phyloP scores from a whole-genome alignment of 1,284 basidiomycete species.

The Pseudozyma sp. region DNA sequence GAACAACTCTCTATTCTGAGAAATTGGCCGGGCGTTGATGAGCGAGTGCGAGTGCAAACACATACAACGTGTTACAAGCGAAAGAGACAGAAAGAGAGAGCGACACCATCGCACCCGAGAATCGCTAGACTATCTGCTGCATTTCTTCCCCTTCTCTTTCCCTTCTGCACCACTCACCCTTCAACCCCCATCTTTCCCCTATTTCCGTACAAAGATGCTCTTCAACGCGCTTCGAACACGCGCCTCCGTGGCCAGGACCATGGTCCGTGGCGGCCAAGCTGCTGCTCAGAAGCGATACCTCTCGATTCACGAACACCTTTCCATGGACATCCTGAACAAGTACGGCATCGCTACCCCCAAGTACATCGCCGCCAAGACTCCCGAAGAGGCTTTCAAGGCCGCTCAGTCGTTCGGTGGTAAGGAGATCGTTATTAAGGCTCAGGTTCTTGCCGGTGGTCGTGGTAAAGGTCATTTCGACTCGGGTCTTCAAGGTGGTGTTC shows the following conservation, averaged over 20 bases:
- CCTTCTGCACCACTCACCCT: slow-evolving; percentile 2
- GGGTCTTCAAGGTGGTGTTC: slow-evolving; percentile 97
- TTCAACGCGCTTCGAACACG: slow-evolving; percentile 60
- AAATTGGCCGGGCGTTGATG: too few species aligned
- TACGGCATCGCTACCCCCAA: slow-evolving; percentile 97
- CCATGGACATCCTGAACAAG: slow-evolving; percentile 94
- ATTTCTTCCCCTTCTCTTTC: neutral
- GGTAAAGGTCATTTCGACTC: slow-evolving; percentile 98
- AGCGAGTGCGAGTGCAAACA: too few species aligned
- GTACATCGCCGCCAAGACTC: slow-evolving; percentile 85
- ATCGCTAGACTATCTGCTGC: neutral
- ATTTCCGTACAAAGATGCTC: slow-evolving; percentile 19
- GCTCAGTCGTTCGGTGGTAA: slow-evolving; percentile 82
- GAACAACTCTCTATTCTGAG: too few species aligned
- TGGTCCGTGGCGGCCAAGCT: slow-evolving; percentile 46
- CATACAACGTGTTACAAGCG: too few species aligned
- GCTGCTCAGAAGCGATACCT: slow-evolving; percentile 84
- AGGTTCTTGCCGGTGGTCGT: slow-evolving; percentile 97
- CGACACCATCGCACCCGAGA: neutral
- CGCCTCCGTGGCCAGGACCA: slow-evolving; percentile 52
- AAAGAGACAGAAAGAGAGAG: neutral
- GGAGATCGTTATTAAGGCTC: slow-evolving; percentile 83
- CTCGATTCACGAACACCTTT: slow-evolving; percentile 99
- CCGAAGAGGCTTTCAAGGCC: slow-evolving; percentile 89
- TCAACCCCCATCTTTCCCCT: slow-evolving; percentile 5